Conservation (phyloP, 768 basidiomycete species). For the Amylocystis lapponica region DNA sequence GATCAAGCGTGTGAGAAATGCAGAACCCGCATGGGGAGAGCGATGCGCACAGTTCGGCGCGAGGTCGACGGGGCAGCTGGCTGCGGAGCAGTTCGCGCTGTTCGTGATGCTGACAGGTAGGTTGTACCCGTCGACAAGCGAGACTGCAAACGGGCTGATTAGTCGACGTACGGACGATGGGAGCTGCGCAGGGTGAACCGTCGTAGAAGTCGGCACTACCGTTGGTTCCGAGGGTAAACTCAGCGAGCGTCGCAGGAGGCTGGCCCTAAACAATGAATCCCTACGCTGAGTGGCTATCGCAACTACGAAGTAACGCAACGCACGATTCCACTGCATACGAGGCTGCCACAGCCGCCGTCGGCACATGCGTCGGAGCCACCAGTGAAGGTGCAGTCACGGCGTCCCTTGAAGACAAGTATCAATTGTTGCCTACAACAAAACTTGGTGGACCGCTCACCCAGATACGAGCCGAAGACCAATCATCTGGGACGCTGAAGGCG, state of each 20-base stretch:
- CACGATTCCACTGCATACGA: conserved; percentile 21
- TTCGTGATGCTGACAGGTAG: conserved; percentile 26
- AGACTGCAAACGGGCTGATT: conserved; percentile 4
- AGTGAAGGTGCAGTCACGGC: conserved; percentile 35
- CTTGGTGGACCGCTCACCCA: conserved; percentile 22
- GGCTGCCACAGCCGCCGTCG: conserved; percentile 37
- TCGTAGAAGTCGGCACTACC: conserved; percentile 28
- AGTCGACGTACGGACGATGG: too few relatives aligned
- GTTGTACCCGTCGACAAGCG: conserved; percentile 23
- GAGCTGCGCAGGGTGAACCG: too few relatives aligned
- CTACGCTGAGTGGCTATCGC: not conserved
- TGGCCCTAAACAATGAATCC: not conserved
- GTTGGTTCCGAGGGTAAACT: conserved; percentile 27
- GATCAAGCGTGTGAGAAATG: too few relatives aligned
- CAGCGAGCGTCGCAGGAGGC: conserved; percentile 31
- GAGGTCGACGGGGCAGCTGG: conserved; percentile 26
- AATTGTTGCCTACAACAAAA: not conserved
- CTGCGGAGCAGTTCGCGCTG: conserved; percentile 21
- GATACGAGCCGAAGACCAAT: conserved; percentile 35
- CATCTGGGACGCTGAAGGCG: conserved; percentile 30
- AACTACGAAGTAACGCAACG: not conserved
- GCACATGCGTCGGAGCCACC: conserved; percentile 30
- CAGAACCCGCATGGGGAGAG: not conserved
- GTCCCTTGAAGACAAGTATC: conserved; percentile 17
- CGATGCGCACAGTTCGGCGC: conserved; percentile 20